Evolutionary conservation across 805 yeast species (phyloP), one percentile per base, ranked within the genome.

Genomic region (Candida maris): DNA sequence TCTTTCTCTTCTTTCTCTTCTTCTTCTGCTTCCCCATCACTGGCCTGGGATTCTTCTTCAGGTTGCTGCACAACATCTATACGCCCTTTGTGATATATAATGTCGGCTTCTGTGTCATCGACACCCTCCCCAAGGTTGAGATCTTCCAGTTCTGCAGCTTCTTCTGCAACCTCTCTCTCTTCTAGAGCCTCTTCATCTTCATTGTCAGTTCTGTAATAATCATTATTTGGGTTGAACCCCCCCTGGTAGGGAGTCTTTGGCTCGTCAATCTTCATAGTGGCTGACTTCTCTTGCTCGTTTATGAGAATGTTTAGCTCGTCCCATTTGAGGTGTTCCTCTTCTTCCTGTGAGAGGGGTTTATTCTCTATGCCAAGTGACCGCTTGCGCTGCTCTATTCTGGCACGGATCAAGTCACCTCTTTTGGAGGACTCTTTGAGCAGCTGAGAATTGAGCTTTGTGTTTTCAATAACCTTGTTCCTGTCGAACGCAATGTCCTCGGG

Each of bases 191-290:
- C 61, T 6, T 63, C 75, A 3, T 72, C 76, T 23, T 81, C 88
- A 30, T 79, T 78, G 51, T 83, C 91, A 4, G 73, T 76, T 35
- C 72, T 70, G 49, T 87, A 86, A 54, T 84, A 83, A 51, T 88
- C 95, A 21, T 85, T 86, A 35, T 74, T 69, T 39, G 93, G 89
- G 51, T 83, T 80, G 19, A 85, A 82, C 1, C 95, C 94, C 8
- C 93, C 94, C 56, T 85, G 94, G 52, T 83, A 89, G 4, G 97
- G 97, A 1, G 97, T 89, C 67, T 89, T 89, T 16, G 97, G 97
- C 58, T 89, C 97, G 54, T 86, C 95, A 29, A 89, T 86, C 50
- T 80, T 79, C 87, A 81, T 81, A 19, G 85, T 81, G 16, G 87
- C 75, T 8, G 71, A 61, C 59, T 77, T 77, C 48, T 82, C 85